Evolutionary conservation across 495 filamentous ascomycete species (phyloP).

Genomic region (Hypoxylon crocopeplum): DNA sequence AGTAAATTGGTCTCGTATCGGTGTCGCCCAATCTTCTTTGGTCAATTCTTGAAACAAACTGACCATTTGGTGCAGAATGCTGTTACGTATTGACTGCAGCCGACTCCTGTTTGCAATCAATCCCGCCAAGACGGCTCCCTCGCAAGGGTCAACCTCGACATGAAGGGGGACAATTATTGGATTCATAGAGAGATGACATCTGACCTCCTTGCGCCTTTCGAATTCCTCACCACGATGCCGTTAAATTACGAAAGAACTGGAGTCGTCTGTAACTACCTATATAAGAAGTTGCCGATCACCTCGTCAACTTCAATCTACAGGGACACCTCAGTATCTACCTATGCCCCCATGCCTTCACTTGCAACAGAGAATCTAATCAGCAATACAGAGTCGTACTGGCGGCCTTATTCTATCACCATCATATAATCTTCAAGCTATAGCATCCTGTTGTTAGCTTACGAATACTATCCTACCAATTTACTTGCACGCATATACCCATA

Average conservation of each 20-base stretch:
- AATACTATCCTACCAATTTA: background rate
- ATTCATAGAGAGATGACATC: background rate
- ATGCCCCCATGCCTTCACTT: slow-evolving; percentile 2
- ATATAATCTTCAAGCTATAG: slow-evolving; percentile 3
- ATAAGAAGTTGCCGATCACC: slow-evolving; percentile 31
- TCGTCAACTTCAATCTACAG: background rate
- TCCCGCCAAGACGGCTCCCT: slow-evolving; percentile 1
- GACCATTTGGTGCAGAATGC: too few relatives aligned
- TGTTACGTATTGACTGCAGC: background rate
- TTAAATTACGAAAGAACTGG: background rate
- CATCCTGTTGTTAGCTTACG: background rate
- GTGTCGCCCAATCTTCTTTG: background rate
- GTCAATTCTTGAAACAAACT: slow-evolving; percentile 7
- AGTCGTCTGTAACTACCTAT: background rate
- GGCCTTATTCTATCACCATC: slow-evolving; percentile 8
- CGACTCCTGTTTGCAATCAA: background rate
- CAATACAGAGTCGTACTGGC: slow-evolving; percentile 22
- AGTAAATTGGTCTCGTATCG: background rate
- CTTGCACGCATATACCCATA: background rate
- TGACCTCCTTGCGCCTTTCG: background rate
- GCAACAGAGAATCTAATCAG: slow-evolving; percentile 2
- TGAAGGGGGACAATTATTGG: slow-evolving; percentile 4
- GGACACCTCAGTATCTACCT: background rate
- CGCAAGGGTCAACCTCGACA: slow-evolving; percentile 2
- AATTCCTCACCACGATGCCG: background rate